These are phyloP conservation scores for Pythium brachiatum DNA, from an alignment of 352 stramenopile species.

Conservation along the genomic window DNA sequence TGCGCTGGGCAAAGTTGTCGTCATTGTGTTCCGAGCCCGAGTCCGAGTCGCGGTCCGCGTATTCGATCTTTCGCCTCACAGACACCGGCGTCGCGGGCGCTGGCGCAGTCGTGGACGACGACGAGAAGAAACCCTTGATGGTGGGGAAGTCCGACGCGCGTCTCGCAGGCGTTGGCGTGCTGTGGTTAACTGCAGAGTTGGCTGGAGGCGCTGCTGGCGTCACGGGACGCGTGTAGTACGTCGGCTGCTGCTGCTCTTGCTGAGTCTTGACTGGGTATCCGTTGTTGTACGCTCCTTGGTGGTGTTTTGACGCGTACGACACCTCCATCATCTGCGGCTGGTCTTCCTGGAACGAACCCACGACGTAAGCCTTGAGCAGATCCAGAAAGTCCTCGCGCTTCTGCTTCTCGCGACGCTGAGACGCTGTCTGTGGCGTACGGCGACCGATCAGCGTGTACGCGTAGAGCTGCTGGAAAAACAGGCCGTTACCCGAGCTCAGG, in stretches of 20 bases:
- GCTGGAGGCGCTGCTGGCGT: conserved; percentile 11
- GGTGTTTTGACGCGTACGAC: not conserved
- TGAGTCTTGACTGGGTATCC: conserved; percentile 1
- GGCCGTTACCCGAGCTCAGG: conserved; percentile 59
- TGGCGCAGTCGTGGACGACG: not conserved
- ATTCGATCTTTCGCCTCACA: conserved; percentile 22
- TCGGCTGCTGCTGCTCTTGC: conserved; percentile 12
- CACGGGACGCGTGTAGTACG: conserved; percentile 12
- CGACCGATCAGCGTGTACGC: conserved; percentile 77
- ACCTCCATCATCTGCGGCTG: conserved; percentile 7
- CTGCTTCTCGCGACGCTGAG: conserved; percentile 53
- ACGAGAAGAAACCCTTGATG: conserved; percentile 25
- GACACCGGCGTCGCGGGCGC: not conserved
- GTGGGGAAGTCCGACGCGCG: conserved; percentile 14
- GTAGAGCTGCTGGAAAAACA: conserved; percentile 87
- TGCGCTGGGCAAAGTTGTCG: conserved; percentile 20
- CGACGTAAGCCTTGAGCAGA: conserved; percentile 65
- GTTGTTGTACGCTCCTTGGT: not conserved
- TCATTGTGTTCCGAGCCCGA: conserved; percentile 55
- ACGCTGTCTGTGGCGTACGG: conserved; percentile 38
- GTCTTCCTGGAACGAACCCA: conserved; percentile 55
- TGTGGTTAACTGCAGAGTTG: conserved; percentile 12
- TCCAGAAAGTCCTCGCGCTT: conserved; percentile 63
- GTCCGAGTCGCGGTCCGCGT: conserved; percentile 38
- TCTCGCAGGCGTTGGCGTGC: conserved; percentile 1